phyloP scores from a whole-genome alignment of 257 asterid species.

The Rhazya stricta region DNA sequence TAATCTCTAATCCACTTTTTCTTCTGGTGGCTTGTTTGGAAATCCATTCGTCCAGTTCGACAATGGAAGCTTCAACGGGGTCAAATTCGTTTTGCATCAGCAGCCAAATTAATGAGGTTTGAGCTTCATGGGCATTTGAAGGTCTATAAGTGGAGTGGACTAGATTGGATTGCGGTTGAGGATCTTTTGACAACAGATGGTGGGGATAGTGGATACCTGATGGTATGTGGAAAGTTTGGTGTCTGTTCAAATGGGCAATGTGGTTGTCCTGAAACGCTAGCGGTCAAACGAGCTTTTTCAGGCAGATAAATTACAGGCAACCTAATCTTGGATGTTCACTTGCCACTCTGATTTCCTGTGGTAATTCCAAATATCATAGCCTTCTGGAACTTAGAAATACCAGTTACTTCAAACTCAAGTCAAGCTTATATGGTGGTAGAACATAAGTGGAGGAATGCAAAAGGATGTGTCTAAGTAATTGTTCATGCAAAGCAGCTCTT shows the following conservation, averaged over 20 bases:
- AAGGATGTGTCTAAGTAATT: slow-evolving; percentile 15
- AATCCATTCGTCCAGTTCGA: neutral
- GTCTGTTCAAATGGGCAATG: slow-evolving; percentile 19
- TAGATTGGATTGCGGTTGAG: neutral
- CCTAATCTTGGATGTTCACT: slow-evolving; percentile 18
- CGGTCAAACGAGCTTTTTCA: slow-evolving; percentile 14
- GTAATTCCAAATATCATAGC: slow-evolving; percentile 8
- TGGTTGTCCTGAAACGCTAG: slow-evolving; percentile 15
- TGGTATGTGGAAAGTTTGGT: slow-evolving; percentile 17
- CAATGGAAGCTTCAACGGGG: slow-evolving; percentile 6
- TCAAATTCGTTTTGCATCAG: slow-evolving; percentile 2
- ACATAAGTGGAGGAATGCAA: slow-evolving; percentile 19
- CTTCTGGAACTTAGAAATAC: slow-evolving; percentile 14
- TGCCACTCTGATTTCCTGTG: slow-evolving; percentile 16
- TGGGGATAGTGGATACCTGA: slow-evolving; percentile 14
- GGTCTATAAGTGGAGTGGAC: slow-evolving; percentile 8
- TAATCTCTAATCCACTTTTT: slow-evolving; percentile 8
- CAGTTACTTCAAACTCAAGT: neutral
- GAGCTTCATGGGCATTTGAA: slow-evolving; percentile 26
- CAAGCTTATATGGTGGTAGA: neutral
- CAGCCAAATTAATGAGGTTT: slow-evolving; percentile 17
- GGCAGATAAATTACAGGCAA: neutral
- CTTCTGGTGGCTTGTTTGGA: neutral
- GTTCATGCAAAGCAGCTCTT: slow-evolving; percentile 26
- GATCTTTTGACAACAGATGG: neutral